Base-by-base conservation (phyloP, 2,329 filamentous ascomycete species). In the Aspergillus oerlinghausenensis region DNA sequence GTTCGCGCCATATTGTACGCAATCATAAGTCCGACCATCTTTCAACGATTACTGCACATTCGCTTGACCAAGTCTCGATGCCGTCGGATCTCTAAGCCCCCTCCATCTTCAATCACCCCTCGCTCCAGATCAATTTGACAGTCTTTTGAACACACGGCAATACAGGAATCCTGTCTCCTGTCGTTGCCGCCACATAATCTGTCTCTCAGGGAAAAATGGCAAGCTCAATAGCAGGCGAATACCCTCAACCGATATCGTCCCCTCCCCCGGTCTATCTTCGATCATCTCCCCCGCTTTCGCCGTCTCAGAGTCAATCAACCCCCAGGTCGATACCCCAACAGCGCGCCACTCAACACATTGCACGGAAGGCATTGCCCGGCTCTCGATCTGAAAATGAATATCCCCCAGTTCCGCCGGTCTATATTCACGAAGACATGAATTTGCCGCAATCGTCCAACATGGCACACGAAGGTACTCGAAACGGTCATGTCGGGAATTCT, bases 221-320 rank as follows among this genome's bases (percentile, higher is more conserved):
- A 9, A 67, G 62, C 59, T 62, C 66, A 40, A 54, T 63, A 19
- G 58, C 63, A 45, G 58, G 51, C 50, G 60, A 59, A 38, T 64
- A 66, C 50, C 65, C 59, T 45, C 67, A 67, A 38, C 67, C 73
- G 50, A 63, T 73, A 40, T 71, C 75, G 40, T 72, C 75, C 65
- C 75, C 75, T 58, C 70, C 75, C n/a, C 73, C 75, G 28, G 75
- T 75, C 59, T 77, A 78, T 61, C 67, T 76, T 59, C 67, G 70
- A 60, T 70, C 74, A 50, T 71, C 73, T 54, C 67, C 72, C 58
- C 67, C 72, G 10, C 43, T 47, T 38, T 62, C 67, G 42, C 61
- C 65, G 50, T 52, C 64, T 50, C 66, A 47, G 23, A 23, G 21
- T 47, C 43, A 47, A 47, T 47, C 43, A 11, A 23, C 43, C 17